Percentiles rank a stretch among this genome's conserved stretches.
Evolutionary conservation across 306 rosid species (phyloP).

Genomic region (Echinosophora koreensis): DNA sequence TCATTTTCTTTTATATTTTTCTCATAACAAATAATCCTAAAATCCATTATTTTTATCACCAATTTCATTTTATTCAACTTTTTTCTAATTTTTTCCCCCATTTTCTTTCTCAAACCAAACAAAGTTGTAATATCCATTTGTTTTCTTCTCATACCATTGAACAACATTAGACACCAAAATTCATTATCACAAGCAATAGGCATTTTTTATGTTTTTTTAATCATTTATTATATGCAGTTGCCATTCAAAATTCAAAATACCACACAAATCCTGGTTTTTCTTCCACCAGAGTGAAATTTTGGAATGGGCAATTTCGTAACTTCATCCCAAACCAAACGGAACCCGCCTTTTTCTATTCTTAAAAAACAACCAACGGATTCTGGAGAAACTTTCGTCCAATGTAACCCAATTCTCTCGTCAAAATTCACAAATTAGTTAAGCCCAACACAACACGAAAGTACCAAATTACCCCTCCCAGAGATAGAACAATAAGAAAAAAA

Average conservation of each 20-base stretch:
- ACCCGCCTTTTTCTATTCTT: slow-evolving; percentile 41
- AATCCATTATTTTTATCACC: too few species aligned
- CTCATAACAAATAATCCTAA: too few species aligned
- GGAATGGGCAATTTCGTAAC: slow-evolving; percentile 27
- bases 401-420: slow-evolving; percentile 41
- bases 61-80: too few species aligned
- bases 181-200: too few species aligned
- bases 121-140: too few species aligned
- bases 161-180: too few species aligned
- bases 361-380: slow-evolving; percentile 28
- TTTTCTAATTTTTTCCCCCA: too few species aligned
- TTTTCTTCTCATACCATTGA: too few species aligned
- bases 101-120: too few species aligned
- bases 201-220: too few species aligned
- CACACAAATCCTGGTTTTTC: background rate
- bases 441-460: slow-evolving; percentile 7
- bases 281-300: background rate
- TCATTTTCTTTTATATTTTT: too few species aligned
- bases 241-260: background rate
- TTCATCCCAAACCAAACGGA: background rate
- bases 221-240: too few species aligned
- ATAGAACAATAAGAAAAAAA: slow-evolving; percentile 40
- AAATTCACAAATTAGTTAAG: slow-evolving; percentile 48
- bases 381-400: slow-evolving; percentile 28
- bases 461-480: slow-evolving; percentile 41